These are phyloP conservation scores for Saccharomycopsis sp. DNA, from an alignment of 805 yeast genomes.

Conservation along the genomic window DNA sequence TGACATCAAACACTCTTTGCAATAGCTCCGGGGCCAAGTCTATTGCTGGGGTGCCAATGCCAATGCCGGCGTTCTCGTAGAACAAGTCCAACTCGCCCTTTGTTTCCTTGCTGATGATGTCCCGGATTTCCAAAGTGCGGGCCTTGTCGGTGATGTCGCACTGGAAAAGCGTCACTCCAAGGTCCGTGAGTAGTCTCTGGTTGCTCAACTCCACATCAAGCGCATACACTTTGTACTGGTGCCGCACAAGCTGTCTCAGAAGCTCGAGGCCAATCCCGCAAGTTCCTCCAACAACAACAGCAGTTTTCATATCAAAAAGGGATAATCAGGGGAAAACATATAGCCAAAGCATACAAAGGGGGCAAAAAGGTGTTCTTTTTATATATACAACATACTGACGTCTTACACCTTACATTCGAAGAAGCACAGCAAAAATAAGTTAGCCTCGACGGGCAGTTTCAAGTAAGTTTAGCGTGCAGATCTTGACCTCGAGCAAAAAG, in stretches of 20 bases:
- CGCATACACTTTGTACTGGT: constrained; percentile 33
- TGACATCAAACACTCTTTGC: constrained; percentile 26
- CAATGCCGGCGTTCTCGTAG: constrained; percentile 35
- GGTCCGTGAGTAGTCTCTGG: constrained; percentile 21
- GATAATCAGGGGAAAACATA: neutral
- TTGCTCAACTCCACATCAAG: constrained; percentile 27
- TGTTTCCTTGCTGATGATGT: constrained; percentile 24
- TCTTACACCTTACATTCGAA: no score
- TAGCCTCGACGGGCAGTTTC: no score
- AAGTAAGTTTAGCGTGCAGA: no score
- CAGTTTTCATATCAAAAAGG: constrained; percentile 34
- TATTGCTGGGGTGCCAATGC: constrained; percentile 25
- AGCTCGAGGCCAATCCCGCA: constrained; percentile 49
- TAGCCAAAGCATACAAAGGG: neutral
- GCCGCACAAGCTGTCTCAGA: constrained; percentile 34
- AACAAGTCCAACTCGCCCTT: constrained; percentile 30
- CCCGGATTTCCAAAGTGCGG: constrained; percentile 20
- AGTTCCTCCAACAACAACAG: constrained; percentile 52
- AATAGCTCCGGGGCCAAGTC: constrained; percentile 27
- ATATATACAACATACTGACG: no score
- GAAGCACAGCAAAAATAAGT: no score
- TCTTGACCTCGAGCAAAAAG: no score
- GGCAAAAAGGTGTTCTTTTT: no score
- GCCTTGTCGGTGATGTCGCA: constrained; percentile 32
- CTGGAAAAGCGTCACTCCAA: constrained; percentile 26